phyloP scores from a whole-genome alignment of 805 yeast species.

The Saccharomycopsis sp. region DNA sequence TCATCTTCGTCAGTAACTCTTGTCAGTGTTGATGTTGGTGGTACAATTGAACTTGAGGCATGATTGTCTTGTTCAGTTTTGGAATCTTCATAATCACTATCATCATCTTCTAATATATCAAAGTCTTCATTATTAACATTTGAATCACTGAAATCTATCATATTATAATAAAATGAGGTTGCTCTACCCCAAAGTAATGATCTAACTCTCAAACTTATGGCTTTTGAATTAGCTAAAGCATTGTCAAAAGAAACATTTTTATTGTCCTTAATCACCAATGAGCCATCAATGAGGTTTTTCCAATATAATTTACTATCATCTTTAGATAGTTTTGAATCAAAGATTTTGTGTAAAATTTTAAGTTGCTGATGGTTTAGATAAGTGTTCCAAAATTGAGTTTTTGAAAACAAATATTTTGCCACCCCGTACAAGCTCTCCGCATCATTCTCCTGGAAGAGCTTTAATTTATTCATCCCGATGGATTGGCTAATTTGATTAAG shows the following conservation, averaged over 20 bases:
- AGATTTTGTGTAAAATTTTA: conserved; percentile 16
- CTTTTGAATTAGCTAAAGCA: conserved; percentile 9
- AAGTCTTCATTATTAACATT: conserved; percentile 1
- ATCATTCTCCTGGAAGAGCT: conserved; percentile 23
- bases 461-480: conserved; percentile 19
- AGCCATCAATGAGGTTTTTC: conserved; percentile 15
- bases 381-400: conserved; percentile 14
- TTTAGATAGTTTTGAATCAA: conserved; percentile 3
- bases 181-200: conserved; percentile 18
- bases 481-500: too few relatives aligned
- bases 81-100: conserved; percentile 17
- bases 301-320: conserved; percentile 3
- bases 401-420: conserved; percentile 19
- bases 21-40: conserved; percentile 1
- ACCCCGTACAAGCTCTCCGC: conserved; percentile 20
- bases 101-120: conserved; percentile 14
- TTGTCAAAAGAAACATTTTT: conserved; percentile 1
- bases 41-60: background rate
- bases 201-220: conserved; percentile 10
- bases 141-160: background rate
- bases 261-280: conserved; percentile 31
- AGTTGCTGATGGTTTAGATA: conserved; percentile 13
- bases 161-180: conserved; percentile 10
- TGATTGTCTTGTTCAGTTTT: conserved; percentile 1
- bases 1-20: conserved; percentile 11